Evolutionary conservation across 148 eudicot species (phyloP).

Genomic region (Rhododendron vialii): DNA sequence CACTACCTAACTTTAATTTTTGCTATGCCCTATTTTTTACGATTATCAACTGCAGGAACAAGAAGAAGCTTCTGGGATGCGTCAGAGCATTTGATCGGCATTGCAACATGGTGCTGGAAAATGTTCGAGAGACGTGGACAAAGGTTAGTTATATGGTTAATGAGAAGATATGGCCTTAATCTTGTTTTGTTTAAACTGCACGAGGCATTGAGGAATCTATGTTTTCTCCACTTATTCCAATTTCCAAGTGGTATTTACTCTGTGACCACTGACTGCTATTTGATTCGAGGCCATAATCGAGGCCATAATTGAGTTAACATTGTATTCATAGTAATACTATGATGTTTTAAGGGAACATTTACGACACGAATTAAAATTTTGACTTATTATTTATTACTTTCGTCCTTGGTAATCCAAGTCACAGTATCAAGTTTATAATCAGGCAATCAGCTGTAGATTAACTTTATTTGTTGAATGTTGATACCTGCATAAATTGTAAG

Average conservation of each 20-base stretch:
- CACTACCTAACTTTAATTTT: too few species aligned
- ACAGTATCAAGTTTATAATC: not conserved
- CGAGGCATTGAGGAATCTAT: not conserved
- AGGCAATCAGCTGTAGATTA: not conserved
- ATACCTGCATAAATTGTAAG: not conserved
- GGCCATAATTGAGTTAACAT: not conserved
- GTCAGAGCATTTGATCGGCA: constrained; percentile 76
- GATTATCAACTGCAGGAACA: constrained; percentile 85
- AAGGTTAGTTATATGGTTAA: constrained; percentile 37
- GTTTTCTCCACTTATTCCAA: not conserved
- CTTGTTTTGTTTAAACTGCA: not conserved
- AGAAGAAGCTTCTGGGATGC: constrained; percentile 71
- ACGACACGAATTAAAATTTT: not conserved
- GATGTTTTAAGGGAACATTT: not conserved
- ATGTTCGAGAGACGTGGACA: constrained; percentile 88
- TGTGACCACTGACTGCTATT: not conserved
- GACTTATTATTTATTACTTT: not conserved
- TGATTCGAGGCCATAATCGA: not conserved
- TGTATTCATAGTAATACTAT: not conserved
- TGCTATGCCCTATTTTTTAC: too few species aligned
- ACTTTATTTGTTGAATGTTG: not conserved
- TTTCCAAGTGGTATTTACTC: not conserved
- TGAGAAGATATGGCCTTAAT: not conserved
- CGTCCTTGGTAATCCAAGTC: not conserved
- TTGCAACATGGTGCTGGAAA: constrained; percentile 80